These are phyloP conservation scores for Neofusicoccum ribis DNA, from an alignment of 2,329 filamentous ascomycete species.

Conservation along the genomic window DNA sequence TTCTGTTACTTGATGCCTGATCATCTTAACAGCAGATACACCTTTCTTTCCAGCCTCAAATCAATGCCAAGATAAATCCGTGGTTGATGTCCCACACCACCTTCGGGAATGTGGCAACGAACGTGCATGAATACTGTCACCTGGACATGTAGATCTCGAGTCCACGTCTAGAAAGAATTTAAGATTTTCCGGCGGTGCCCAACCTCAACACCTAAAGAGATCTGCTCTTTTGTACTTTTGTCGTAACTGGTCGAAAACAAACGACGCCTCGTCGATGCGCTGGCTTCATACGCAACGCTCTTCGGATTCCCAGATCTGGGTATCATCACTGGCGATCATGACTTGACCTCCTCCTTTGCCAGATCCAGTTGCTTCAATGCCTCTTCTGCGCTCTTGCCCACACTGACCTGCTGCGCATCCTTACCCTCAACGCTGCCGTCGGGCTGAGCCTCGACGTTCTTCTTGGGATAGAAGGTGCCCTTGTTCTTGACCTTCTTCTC, in stretches of 20 bases:
- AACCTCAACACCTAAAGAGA: neutral
- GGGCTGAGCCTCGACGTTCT: conserved; percentile 44
- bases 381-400: conserved; percentile 40
- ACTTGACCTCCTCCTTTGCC: conserved; percentile 18
- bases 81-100: too few relatives aligned
- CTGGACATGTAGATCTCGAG: neutral
- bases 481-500: conserved; percentile 66
- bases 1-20: too few relatives aligned
- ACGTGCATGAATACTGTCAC: too few relatives aligned
- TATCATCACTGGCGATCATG: conserved; percentile 14
- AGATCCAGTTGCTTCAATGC: conserved; percentile 32
- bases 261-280: neutral
- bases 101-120: too few relatives aligned
- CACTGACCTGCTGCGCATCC: conserved; percentile 43
- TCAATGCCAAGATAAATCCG: too few relatives aligned
- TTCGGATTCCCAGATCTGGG: neutral
- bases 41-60: too few relatives aligned
- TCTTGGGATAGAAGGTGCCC: conserved; percentile 62
- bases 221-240: neutral
- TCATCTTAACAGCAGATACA: too few relatives aligned
- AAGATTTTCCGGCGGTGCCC: neutral
- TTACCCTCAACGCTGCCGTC: conserved; percentile 48
- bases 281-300: neutral
- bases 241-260: neutral
- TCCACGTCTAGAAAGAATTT: neutral